Percentiles rank a stretch among this genome's conserved stretches.
These are phyloP conservation scores for Passalora sequoiae DNA, from an alignment of 2,329 filamentous ascomycete genomes.

Conservation along the genomic window DNA sequence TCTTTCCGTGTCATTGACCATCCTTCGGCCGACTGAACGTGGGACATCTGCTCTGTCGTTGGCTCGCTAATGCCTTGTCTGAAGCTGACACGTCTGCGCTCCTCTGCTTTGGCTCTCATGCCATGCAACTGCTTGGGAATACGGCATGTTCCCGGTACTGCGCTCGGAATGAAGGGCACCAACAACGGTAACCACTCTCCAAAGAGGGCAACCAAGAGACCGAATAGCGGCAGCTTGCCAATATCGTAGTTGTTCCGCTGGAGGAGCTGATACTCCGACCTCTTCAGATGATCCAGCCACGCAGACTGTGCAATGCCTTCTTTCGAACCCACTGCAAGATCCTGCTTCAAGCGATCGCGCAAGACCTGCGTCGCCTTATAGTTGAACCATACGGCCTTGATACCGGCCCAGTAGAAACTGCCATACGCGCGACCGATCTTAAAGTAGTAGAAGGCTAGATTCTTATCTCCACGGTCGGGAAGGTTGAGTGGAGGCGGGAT, in stretches of 20 bases:
- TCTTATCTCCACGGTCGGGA: constrained; percentile 50
- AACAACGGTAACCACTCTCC: constrained; percentile 83
- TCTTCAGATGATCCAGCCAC: constrained; percentile 41
- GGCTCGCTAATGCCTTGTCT: constrained; percentile 63
- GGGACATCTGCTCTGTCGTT: constrained; percentile 49
- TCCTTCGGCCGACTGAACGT: constrained; percentile 48
- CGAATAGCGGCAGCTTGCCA: constrained; percentile 73
- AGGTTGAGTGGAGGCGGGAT: constrained; percentile 65
- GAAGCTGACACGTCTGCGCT: constrained; percentile 49
- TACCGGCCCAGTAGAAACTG: constrained; percentile 79
- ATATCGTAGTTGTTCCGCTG: constrained; percentile 66
- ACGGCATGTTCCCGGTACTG: constrained; percentile 76
- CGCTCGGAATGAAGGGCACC: constrained; percentile 63
- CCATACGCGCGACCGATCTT: constrained; percentile 68
- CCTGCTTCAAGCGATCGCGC: constrained; percentile 43
- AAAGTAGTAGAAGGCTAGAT: constrained; percentile 52
- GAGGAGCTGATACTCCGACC: constrained; percentile 67
- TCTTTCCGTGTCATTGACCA: constrained; percentile 26
- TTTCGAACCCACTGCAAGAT: constrained; percentile 3
- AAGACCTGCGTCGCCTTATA: constrained; percentile 42
- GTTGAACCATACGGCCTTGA: constrained; percentile 70
- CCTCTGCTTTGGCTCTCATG: constrained; percentile 50
- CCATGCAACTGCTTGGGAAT: constrained; percentile 71
- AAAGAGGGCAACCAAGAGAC: constrained; percentile 66
- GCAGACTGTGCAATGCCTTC: not conserved